These are phyloP conservation scores for Syncephalastrum racemosum DNA, from an alignment of 371 early-diverging fungal genomes.

Conservation along the genomic window DNA sequence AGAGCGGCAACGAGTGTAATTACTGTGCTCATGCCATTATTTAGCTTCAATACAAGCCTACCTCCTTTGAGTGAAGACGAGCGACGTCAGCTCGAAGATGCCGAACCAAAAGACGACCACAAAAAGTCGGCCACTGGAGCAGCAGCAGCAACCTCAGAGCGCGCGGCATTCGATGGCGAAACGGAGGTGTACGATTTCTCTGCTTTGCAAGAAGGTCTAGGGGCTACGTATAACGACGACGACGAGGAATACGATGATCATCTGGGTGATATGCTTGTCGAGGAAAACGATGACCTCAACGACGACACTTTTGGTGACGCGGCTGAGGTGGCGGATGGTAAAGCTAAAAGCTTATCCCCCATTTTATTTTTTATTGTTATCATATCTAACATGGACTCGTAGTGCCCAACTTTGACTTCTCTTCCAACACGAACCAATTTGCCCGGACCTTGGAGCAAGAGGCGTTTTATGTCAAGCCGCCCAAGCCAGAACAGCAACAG, in stretches of 20 bases:
- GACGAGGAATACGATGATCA: slow-evolving; percentile 48
- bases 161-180: slow-evolving; percentile 15
- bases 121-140: slow-evolving; percentile 7
- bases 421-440: slow-evolving; percentile 58
- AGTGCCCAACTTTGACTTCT: slow-evolving; percentile 77
- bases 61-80: slow-evolving; percentile 55
- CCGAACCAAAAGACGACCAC: slow-evolving; percentile 17
- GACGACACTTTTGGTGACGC: slow-evolving; percentile 84
- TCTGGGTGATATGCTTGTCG: slow-evolving; percentile 62
- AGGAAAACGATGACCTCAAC: slow-evolving; percentile 78
- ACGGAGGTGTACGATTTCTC: slow-evolving; percentile 49
- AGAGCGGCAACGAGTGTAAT: slow-evolving; percentile 3
- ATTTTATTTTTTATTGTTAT: no score
- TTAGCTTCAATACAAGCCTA: slow-evolving; percentile 60
- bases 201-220: slow-evolving; percentile 35
- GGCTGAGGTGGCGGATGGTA: slow-evolving; percentile 54
- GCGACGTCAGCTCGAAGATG: slow-evolving; percentile 34
- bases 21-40: not conserved
- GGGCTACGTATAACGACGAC: slow-evolving; percentile 18
- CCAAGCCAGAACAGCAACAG: slow-evolving; percentile 14
- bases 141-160: slow-evolving; percentile 16
- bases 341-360: not conserved
- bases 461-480: slow-evolving; percentile 51
- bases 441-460: slow-evolving; percentile 54
- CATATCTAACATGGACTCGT: slow-evolving; percentile 13